Base-by-base conservation (phyloP, 73 alveolate genomes). In the Breviolum minutum region DNA sequence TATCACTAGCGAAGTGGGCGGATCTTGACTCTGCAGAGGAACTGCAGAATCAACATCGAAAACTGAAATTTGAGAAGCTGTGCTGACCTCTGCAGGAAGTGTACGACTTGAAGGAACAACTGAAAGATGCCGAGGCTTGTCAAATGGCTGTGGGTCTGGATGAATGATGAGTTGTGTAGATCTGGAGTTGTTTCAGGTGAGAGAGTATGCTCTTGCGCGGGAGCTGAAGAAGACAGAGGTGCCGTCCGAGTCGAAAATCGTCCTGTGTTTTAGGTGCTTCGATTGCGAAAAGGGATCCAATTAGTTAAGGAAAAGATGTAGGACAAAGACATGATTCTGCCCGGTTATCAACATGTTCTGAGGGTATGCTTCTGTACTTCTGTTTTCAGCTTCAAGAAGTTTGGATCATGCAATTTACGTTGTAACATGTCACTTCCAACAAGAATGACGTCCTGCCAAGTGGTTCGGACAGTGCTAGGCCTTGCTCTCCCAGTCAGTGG, bases 141-240 rank as follows among this genome's bases (percentile, higher is more conserved):
- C 3, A 68, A 17, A 22, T 68, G 27, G 24, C 12, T 17, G 14
- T 30, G 66, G n/a, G n/a, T 10, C 26, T 20, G 68, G 32, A 14
- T 9, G n/a, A 60, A 17, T 9, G 90, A 81, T 19, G 20, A 11
- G 64, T 81, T 30, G 13, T 8, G 64, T 8, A 13, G 27, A 64
- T 11, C 17, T 24, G 30, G 80, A 26, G 74, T 26, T 61, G 60
- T 17, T 14, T 16, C 61, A 89, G 96, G 97, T 79, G 32, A 90
- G 97, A 87, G 97, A 90, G 77, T 73, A 71, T 12, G 62, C 76
- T 22, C 60, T 90, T 60, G 32, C 88, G 17, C 87, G 97, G 10
- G 88, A 90, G 88, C 97, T 90, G 48, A 90, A 90, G 97, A 90
- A 90, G 77, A 40, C 85, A 40, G 66, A 90, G 97, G 97, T 82